A percentile compares a stretch with the other conserved stretches of the same genome.
Evolutionary conservation across 2,329 filamentous ascomycete genomes (phyloP).

Genomic region (Fulvia fulva): DNA sequence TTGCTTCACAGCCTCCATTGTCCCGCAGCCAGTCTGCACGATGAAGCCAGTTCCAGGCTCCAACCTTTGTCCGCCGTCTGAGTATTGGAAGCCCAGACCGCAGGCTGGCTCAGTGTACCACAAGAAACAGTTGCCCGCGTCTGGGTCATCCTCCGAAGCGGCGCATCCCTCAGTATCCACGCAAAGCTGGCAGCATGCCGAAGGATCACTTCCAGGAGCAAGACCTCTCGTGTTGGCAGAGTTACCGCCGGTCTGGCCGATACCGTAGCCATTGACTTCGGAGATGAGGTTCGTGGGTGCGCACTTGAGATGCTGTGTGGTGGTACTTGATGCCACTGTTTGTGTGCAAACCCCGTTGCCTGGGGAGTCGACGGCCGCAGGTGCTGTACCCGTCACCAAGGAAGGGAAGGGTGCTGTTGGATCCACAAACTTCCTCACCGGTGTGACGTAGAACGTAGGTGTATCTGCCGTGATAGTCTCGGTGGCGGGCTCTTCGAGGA

Average conservation of each 20-base stretch:
- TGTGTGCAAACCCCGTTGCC: constrained; percentile 21
- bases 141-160: constrained; percentile 24
- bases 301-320: constrained; percentile 27
- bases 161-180: constrained; percentile 25
- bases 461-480: constrained; percentile 23
- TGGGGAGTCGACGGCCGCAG: constrained; percentile 3
- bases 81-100: constrained; percentile 25
- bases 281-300: constrained; percentile 28
- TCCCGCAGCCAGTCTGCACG: constrained; percentile 26
- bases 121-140: constrained; percentile 28
- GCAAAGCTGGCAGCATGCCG: constrained; percentile 28
- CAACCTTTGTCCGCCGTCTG: constrained; percentile 18
- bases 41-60: constrained; percentile 22
- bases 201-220: constrained; percentile 22
- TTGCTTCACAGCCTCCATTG: constrained; percentile 14
- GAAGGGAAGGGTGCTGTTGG: constrained; percentile 1
- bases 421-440: constrained; percentile 8
- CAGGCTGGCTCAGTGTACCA: constrained; percentile 25
- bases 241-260: constrained; percentile 20
- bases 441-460: constrained; percentile 17
- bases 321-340: constrained; percentile 22
- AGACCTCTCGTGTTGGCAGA: constrained; percentile 24
- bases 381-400: neutral
- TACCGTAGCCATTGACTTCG: constrained; percentile 22
- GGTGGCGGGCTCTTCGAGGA: constrained; percentile 16